Percentiles rank a stretch among this genome's conserved stretches.
These are phyloP conservation scores for Colletotrichum ledebouriae DNA, from an alignment of 2,329 filamentous ascomycete genomes.

Conservation along the genomic window DNA sequence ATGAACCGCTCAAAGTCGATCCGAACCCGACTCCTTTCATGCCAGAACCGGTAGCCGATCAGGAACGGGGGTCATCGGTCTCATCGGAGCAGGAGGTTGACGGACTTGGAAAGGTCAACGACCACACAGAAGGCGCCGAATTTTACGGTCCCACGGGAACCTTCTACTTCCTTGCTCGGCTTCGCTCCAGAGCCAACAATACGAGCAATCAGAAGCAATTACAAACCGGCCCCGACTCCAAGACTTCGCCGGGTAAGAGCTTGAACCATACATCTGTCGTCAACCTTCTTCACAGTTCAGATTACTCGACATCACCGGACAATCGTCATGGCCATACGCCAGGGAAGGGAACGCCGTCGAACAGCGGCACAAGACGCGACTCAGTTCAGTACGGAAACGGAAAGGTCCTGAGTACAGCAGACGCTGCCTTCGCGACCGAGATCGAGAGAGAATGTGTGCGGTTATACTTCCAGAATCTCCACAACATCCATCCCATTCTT, in stretches of 20 bases:
- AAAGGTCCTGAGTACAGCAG: background rate
- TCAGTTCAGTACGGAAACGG: slow-evolving; percentile 13
- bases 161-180: slow-evolving; percentile 40
- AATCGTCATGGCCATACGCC: slow-evolving; percentile 23
- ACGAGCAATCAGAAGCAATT: slow-evolving; percentile 24
- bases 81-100: slow-evolving; percentile 39
- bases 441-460: slow-evolving; percentile 44
- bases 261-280: slow-evolving; percentile 41
- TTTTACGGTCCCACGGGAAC: slow-evolving; percentile 42
- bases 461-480: slow-evolving; percentile 45
- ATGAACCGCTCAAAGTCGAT: slow-evolving; percentile 34
- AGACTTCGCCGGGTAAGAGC: background rate
- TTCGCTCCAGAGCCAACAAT: slow-evolving; percentile 38
- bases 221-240: background rate
- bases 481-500: slow-evolving; percentile 45
- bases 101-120: slow-evolving; percentile 39
- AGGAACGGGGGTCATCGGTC: slow-evolving; percentile 18
- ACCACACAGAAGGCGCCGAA: slow-evolving; percentile 41
- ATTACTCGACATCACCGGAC: slow-evolving; percentile 42
- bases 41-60: background rate
- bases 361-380: slow-evolving; percentile 1
- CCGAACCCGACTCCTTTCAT: background rate
- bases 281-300: slow-evolving; percentile 43
- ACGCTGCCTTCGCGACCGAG: slow-evolving; percentile 30
- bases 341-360: slow-evolving; percentile 27